These are phyloP conservation scores for Ulota crispa DNA, from an alignment of 225 moss, liverwort and hornwort genomes.

Conservation along the genomic window DNA sequence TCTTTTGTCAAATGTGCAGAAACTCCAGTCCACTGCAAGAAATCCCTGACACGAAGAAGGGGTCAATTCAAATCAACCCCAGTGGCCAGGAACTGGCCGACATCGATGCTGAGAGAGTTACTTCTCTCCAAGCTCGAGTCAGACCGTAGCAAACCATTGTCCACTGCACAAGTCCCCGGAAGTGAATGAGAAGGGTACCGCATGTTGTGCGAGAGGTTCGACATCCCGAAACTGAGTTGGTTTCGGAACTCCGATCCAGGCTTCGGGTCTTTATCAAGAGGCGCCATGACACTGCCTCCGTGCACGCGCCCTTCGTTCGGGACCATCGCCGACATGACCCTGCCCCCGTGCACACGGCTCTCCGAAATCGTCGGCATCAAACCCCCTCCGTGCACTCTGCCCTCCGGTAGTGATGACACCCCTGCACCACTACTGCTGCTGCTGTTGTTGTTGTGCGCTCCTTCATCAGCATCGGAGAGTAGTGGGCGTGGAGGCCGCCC, in stretches of 20 bases:
- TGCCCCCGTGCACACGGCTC: slow-evolving; percentile 73
- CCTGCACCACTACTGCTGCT: slow-evolving; percentile 1
- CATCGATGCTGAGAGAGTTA: slow-evolving; percentile 69
- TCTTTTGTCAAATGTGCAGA: slow-evolving; percentile 22
- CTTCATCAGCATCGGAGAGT: slow-evolving; percentile 69
- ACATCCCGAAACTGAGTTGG: slow-evolving; percentile 46
- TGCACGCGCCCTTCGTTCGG: slow-evolving; percentile 55
- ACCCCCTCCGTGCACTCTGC: slow-evolving; percentile 65
- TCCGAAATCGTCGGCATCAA: slow-evolving; percentile 42
- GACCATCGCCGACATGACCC: slow-evolving; percentile 48
- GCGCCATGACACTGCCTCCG: slow-evolving; percentile 41
- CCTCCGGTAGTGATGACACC: slow-evolving; percentile 60
- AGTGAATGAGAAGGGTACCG: slow-evolving; percentile 42
- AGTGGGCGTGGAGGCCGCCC: slow-evolving; percentile 81
- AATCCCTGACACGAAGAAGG: slow-evolving; percentile 8
- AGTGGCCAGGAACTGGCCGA: slow-evolving; percentile 85
- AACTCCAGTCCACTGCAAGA: slow-evolving; percentile 23
- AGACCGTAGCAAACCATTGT: slow-evolving; percentile 47
- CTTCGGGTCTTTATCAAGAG: slow-evolving; percentile 36
- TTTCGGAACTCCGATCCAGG: slow-evolving; percentile 31
- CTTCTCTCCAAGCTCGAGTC: slow-evolving; percentile 55
- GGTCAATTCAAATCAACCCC: slow-evolving; percentile 64
- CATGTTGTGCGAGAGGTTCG: slow-evolving; percentile 27
- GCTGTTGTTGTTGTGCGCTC: slow-evolving; percentile 48
- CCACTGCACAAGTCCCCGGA: slow-evolving; percentile 47